Base-by-base conservation (phyloP, 2,329 filamentous ascomycete species). In the Colletotrichum musicola region DNA sequence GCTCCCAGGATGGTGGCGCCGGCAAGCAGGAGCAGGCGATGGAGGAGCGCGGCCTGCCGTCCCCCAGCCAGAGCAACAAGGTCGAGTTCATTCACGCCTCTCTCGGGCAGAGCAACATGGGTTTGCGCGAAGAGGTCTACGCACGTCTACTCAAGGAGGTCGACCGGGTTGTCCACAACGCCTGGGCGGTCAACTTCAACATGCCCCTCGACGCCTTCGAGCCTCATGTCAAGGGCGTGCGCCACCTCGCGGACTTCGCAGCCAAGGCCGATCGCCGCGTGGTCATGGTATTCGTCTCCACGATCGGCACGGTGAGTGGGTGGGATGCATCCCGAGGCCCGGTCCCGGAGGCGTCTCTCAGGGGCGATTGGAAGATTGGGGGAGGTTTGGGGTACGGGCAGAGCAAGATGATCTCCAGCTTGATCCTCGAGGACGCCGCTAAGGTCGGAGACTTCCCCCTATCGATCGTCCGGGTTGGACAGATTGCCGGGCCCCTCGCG, bases 161-260 rank as follows among this genome's bases (percentile, higher is more conserved):
- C 0, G 83, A 86, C 58, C 79, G 80, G 10, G 75, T 88, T 18
- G 82, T 87, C 55, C 86, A 89, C 75, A 88, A 85, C 70, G 85
- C 85, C 13, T 78, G 76, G 76, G 75, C 75, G 0, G 87, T 89
- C 75, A 86, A 86, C 74, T 86, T 84, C 73, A 87, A 84, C 73
- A 80, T 86, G 18, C 75, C 81, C 0, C 68, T 87, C 6, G 76
- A 80, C 25, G 84, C 81, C 0, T 89, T 88, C 63, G 82, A 84
- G 71, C 78, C 82, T 0, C 82, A 87, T 70, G 81, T 89, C 47
- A 78, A 81, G 3, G 81, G 83, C 4, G 81, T 89, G 59, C 81
- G 84, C 6, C 83, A 84, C 69, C 75, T 90, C 5, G 78, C 86
- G 1, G 64, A 67, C 27, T 62, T 69, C 4, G 74, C 42, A 61